Conservation (phyloP, 805 yeast species). For the Yarrowia bubula region DNA sequence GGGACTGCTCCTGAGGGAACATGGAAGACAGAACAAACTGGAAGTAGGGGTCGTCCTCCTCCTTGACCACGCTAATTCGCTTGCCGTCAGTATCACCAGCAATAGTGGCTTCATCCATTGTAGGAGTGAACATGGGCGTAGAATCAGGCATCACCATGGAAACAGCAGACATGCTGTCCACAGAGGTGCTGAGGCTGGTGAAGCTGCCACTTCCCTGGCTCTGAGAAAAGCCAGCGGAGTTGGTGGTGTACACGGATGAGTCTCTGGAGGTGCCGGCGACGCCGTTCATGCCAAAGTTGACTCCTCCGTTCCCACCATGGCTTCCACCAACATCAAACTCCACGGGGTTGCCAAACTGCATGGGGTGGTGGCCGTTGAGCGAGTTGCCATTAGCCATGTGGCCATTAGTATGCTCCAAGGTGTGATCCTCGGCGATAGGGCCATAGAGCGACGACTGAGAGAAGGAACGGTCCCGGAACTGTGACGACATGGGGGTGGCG, state of each 20-base stretch:
- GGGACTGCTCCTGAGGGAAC: conserved; percentile 9
- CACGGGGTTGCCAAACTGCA: conserved; percentile 20
- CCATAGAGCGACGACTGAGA: conserved; percentile 19
- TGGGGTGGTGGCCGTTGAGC: not conserved
- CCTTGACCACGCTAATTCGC: conserved; percentile 6
- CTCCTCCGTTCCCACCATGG: not conserved
- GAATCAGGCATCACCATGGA: conserved; percentile 16
- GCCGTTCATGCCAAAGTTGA: not conserved
- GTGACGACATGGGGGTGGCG: conserved; percentile 19
- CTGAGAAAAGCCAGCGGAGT: conserved; percentile 8
- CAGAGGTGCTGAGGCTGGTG: conserved; percentile 22
- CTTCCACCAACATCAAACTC: conserved; percentile 20
- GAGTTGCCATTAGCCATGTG: not conserved
- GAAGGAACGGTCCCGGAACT: conserved; percentile 23
- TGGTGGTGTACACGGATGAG: conserved; percentile 11
- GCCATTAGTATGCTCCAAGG: not conserved
- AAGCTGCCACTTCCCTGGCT: conserved; percentile 20
- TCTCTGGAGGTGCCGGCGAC: not conserved
- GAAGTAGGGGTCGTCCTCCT: conserved; percentile 20
- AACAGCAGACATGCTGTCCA: conserved; percentile 20
- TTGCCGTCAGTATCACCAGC: not conserved
- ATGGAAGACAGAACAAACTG: conserved; percentile 22
- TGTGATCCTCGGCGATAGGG: not conserved
- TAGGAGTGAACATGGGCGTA: not conserved
- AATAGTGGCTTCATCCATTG: not conserved